phyloP scores from a whole-genome alignment of 2,329 filamentous ascomycete genomes.

The Leptographium galeiforme region DNA sequence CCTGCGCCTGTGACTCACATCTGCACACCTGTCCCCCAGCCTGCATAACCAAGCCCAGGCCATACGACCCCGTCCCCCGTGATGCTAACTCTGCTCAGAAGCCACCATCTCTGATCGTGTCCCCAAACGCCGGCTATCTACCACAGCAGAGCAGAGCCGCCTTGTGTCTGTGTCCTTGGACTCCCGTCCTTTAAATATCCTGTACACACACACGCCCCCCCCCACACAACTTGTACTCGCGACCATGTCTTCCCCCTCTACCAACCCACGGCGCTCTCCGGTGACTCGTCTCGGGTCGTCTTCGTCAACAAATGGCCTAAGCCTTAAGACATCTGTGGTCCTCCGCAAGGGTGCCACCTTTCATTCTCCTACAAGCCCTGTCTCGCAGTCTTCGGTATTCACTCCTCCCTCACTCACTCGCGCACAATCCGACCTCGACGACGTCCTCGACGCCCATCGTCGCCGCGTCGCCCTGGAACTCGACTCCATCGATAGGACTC shows the following conservation, averaged over 20 bases:
- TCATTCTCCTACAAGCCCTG: constrained; percentile 34
- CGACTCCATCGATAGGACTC: constrained; percentile 45
- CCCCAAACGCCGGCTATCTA: not conserved
- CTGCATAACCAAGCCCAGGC: not conserved
- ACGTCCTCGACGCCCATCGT: constrained; percentile 56
- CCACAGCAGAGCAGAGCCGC: constrained; percentile 3
- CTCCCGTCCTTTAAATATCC: not conserved
- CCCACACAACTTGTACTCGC: not conserved
- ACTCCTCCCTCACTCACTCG: constrained; percentile 44
- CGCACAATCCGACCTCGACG: constrained; percentile 56
- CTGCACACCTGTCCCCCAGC: not conserved
- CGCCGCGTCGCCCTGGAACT: constrained; percentile 56
- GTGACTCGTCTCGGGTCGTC: constrained; percentile 28
- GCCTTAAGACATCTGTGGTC: constrained; percentile 40
- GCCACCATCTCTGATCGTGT: constrained; percentile 6
- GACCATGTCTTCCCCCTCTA: constrained; percentile 10
- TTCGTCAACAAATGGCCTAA: constrained; percentile 26
- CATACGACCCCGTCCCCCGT: not conserved
- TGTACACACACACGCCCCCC: not conserved
- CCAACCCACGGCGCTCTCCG: constrained; percentile 27
- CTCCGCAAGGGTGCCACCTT: constrained; percentile 62
- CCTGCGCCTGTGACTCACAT: constrained; percentile 1
- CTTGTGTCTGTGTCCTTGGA: not conserved
- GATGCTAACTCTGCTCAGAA: not conserved
- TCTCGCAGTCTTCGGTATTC: constrained; percentile 23